Evolutionary conservation across 129 eudicot species (phyloP).

Genomic region (Logfia minima): DNA sequence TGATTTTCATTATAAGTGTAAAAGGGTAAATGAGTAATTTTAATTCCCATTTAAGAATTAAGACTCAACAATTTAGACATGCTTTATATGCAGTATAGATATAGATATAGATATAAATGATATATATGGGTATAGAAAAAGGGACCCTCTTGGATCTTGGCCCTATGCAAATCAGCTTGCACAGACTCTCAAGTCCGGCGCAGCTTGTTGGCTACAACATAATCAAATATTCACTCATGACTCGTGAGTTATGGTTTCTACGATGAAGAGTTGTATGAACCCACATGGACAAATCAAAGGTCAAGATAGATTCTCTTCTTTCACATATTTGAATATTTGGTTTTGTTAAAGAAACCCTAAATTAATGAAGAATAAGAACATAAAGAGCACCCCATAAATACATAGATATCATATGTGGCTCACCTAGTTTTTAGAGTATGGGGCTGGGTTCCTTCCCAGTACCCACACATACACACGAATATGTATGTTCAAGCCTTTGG

Average conservation of each 20-base stretch:
- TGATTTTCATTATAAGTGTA: too few relatives aligned
- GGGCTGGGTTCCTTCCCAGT: constrained; percentile 19
- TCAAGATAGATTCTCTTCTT: constrained; percentile 16
- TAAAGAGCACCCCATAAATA: constrained; percentile 8
- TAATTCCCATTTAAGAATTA: too few relatives aligned
- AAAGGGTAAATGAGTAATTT: too few relatives aligned
- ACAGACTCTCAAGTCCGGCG: too few relatives aligned
- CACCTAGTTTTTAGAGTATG: constrained; percentile 9
- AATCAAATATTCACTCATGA: too few relatives aligned
- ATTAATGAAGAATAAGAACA: constrained; percentile 74
- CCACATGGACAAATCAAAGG: constrained; percentile 13
- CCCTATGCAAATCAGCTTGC: too few relatives aligned
- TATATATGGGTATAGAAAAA: too few relatives aligned
- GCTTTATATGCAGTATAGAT: too few relatives aligned
- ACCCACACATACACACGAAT: constrained; percentile 19
- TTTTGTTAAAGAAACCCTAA: constrained; percentile 27
- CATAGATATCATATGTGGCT: constrained; percentile 18
- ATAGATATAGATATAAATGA: too few relatives aligned
- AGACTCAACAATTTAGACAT: too few relatives aligned
- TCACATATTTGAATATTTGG: neutral
- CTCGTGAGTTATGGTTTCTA: neutral
- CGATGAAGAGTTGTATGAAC: constrained; percentile 5
- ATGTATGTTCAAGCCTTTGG: constrained; percentile 22
- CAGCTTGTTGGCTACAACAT: too few relatives aligned
- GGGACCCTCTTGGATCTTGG: too few relatives aligned